These are phyloP conservation scores for Cichorium intybus DNA, from an alignment of 140 eudicot genomes.

Conservation along the genomic window DNA sequence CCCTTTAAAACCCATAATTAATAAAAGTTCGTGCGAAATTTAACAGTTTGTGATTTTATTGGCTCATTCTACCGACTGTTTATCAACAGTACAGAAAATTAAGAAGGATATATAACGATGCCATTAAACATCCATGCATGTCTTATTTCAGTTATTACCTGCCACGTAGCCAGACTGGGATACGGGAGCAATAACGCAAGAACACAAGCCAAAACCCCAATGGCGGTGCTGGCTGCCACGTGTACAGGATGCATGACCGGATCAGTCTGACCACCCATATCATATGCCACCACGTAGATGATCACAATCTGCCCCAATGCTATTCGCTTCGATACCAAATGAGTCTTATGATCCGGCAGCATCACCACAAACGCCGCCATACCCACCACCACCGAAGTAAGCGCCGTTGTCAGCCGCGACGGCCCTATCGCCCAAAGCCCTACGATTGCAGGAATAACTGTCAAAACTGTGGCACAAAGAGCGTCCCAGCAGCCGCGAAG, in stretches of 20 bases:
- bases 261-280: conserved; percentile 47
- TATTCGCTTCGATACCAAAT: conserved; percentile 63
- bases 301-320: conserved; percentile 91
- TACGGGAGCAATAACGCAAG: conserved; percentile 73
- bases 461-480: conserved; percentile 44
- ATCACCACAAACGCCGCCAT: conserved; percentile 64
- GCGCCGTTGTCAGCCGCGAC: conserved; percentile 33
- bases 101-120: too few relatives aligned
- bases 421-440: conserved; percentile 59
- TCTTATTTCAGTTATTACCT: conserved; percentile 45
- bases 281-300: conserved; percentile 60
- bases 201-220: conserved; percentile 84
- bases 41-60: too few relatives aligned
- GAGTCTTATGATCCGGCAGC: conserved; percentile 53
- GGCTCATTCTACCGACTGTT: too few relatives aligned
- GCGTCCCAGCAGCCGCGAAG: conserved; percentile 75
- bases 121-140: not conserved
- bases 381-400: conserved; percentile 48
- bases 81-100: too few relatives aligned
- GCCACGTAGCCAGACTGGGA: conserved; percentile 61
- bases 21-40: too few relatives aligned
- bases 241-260: conserved; percentile 85
- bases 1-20: too few relatives aligned
- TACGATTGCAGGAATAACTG: conserved; percentile 59
- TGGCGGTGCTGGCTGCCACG: conserved; percentile 79